These are phyloP conservation scores for Tetraselmis chui DNA, from an alignment of 139 green algal genomes.

Conservation along the genomic window DNA sequence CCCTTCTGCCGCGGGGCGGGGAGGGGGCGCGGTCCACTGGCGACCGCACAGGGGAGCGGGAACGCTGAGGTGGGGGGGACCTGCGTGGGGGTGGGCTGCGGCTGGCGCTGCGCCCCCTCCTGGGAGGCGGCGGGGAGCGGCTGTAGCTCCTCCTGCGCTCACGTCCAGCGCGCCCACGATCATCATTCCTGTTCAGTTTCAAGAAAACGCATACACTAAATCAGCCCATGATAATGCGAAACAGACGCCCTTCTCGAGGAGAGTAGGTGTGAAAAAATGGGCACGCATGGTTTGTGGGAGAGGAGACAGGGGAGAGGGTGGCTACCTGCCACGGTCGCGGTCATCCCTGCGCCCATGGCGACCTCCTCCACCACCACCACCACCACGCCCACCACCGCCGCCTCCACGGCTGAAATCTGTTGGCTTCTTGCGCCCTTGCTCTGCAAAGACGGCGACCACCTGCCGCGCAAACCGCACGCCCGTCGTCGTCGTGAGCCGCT, in stretches of 20 bases:
- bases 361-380: background rate
- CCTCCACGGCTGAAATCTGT: background rate
- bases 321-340: background rate
- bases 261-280: too few species aligned
- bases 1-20: too few species aligned
- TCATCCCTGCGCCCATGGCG: background rate
- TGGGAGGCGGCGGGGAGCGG: background rate
- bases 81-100: background rate
- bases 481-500: too few species aligned
- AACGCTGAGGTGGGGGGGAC: too few species aligned
- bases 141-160: background rate
- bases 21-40: background rate
- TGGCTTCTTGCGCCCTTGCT: background rate
- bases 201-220: too few species aligned
- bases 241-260: too few species aligned
- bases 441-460: background rate
- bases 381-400: background rate
- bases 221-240: too few species aligned
- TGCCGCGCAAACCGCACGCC: too few species aligned
- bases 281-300: too few species aligned
- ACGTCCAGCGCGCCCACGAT: background rate
- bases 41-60: background rate
- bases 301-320: background rate
- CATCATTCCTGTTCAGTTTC: too few species aligned
- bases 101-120: background rate